Percentiles rank a stretch among this genome's conserved stretches.
These are phyloP conservation scores for Malus sieversii DNA, from an alignment of 306 rosid species.

Conservation along the genomic window DNA sequence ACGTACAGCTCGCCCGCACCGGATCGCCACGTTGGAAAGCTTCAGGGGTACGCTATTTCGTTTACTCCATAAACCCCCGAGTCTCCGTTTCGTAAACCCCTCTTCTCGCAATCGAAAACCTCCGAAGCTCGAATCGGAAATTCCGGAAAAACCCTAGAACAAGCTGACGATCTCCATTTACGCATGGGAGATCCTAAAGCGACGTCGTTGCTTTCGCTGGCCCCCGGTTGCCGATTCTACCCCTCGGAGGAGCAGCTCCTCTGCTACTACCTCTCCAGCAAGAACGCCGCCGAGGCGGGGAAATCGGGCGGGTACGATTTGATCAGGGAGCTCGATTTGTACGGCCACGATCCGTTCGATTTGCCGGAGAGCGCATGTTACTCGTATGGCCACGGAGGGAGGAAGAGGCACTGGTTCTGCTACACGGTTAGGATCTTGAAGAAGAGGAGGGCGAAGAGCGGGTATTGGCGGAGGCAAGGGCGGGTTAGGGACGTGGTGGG, in stretches of 20 bases:
- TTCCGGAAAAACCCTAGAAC: background rate
- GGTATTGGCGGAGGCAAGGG: slow-evolving; percentile 58
- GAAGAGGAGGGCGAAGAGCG: slow-evolving; percentile 38
- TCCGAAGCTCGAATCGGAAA: background rate
- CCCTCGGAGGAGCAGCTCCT: slow-evolving; percentile 64
- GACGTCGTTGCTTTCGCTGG: slow-evolving; percentile 21
- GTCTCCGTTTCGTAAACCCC: background rate
- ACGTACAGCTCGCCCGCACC: background rate
- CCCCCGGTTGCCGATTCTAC: slow-evolving; percentile 51
- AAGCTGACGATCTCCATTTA: background rate
- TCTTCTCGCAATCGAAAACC: background rate
- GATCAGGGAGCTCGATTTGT: slow-evolving; percentile 47
- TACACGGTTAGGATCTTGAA: slow-evolving; percentile 30
- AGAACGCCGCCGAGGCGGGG: slow-evolving; percentile 16
- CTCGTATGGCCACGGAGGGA: slow-evolving; percentile 40
- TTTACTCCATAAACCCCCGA: background rate
- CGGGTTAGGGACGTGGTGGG: slow-evolving; percentile 27
- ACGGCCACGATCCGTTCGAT: slow-evolving; percentile 38
- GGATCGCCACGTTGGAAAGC: slow-evolving; percentile 5
- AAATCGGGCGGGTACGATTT: slow-evolving; percentile 22
- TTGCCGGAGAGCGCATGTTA: slow-evolving; percentile 43
- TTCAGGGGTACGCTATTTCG: slow-evolving; percentile 26
- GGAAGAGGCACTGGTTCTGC: slow-evolving; percentile 54
- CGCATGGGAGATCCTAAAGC: slow-evolving; percentile 30
- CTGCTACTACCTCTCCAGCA: slow-evolving; percentile 35